Base-by-base conservation (phyloP, 2,329 filamentous ascomycete genomes). In the Epichloe typhina region DNA sequence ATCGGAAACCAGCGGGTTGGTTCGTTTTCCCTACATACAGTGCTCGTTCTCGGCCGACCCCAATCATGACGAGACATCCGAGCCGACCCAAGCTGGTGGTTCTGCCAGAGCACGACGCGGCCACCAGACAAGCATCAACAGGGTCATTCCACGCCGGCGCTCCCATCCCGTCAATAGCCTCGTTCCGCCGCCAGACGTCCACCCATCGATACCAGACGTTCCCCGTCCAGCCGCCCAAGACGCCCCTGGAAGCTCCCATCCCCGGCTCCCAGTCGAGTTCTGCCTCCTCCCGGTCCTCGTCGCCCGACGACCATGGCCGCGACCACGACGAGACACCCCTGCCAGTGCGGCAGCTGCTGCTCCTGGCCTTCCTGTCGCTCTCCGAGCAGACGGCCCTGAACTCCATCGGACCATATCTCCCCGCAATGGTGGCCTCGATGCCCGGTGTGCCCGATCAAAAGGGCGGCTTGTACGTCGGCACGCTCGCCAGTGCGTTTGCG, bases 321-420 rank as follows among this genome's bases (percentile, higher is more conserved):
- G 67, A 69, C 13, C 58, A 71, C 55, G 68, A 76, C 56, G 76
- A 80, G 56, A 87, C 88, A 2, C 90, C 91, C 0, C 70, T 98
- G 17, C 93, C 93, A 0, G 80, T 81, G 56, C 81, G 76, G 57
- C 93, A 97, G 71, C 83, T 98, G 54, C 76, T 82, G 5, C 79
- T 97, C 12, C 73, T 98, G 36, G 91, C 91, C 1, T 71, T 96
- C 56, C 86, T 98, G 53, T 90, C 90, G 6, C 75, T 98, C 21
- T 86, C 87, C 50, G 93, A 98, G 65, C 93, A 98, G 72, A 97
- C 91, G 0, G 93, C 93, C 0, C 77, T 98, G 62, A 98, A 98
- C 67, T 95, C 89, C 21, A 96, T 98, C 61, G 86, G 85, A 11
- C 93, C 93, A 1, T 98, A 98, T 66, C 79, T 98, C 2, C 93